Base-by-base conservation (phyloP, 805 yeast species). In the Ogataea glucozyma region DNA sequence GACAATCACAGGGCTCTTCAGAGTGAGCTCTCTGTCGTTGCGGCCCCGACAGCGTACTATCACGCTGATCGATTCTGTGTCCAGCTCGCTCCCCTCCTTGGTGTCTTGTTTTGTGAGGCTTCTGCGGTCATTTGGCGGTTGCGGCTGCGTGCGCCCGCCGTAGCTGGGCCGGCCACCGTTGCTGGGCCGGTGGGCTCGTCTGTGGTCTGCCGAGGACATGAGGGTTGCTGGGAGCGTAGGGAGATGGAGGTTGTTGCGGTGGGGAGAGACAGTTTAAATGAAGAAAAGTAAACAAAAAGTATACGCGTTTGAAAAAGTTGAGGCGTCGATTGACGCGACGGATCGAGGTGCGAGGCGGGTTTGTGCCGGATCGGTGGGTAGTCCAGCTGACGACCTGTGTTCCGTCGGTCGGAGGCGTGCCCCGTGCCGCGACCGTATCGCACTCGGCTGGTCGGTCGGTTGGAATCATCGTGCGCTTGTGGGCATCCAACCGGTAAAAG, bases 41-140 rank as follows among this genome's bases (percentile, higher is more conserved):
- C 83, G 64, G 3, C 74, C 78, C 26, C 83, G 69, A 52, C 82
- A 78, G 44, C 83, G 66, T 27, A 77, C 79, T 11, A 72, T 73
- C 26, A 77, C 81, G 54, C 72, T 76, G 45, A 77, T 73, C 1
- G 65, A 49, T 43, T 64, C 69, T 4, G 60, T 38, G 9, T 43
- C 39, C 29, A 42, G 23, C 19, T n/a, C n/a, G n/a, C n/a, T n/a
- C n/a, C 27, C 37, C 7, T 43, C 43, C 16, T 48, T 39, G 7
- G 23, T 3, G 11, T 22, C 26, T 20, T 31, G 22, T 6, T 16
- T 32, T 19, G 16, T 35, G 12, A 23, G 22, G 26, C 24, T 39
- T 19, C 27, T 36, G 22, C 22, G 32, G 33, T 20, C 36, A 21
- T 17, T 33, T 14, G 16, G 32, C 19, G 21, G 13, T 9, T 21